Evolutionary conservation across 2,329 filamentous ascomycete genomes (phyloP).

Genomic region (Pyrenophora graminea): DNA sequence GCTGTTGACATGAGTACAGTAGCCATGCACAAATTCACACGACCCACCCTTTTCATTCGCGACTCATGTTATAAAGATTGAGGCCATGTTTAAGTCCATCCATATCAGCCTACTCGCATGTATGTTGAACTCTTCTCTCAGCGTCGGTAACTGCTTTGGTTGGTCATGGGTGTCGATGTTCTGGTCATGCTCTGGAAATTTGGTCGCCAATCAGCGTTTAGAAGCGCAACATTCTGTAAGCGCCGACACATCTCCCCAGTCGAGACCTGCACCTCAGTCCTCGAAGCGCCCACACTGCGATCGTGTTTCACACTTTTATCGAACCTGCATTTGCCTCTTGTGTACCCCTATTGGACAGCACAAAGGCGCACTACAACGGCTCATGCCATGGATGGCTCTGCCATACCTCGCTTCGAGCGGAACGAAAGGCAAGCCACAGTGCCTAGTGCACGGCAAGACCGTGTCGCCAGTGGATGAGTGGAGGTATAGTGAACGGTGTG

Average conservation of each 20-base stretch:
- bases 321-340: constrained; percentile 23
- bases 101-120: not conserved
- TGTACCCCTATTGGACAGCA: constrained; percentile 21
- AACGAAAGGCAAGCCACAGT: constrained; percentile 15
- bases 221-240: constrained; percentile 22
- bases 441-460: constrained; percentile 9
- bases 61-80: too few relatives aligned
- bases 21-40: not conserved
- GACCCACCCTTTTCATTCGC: not conserved
- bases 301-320: constrained; percentile 27
- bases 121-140: not conserved
- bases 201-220: constrained; percentile 18
- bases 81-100: not conserved
- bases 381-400: constrained; percentile 6
- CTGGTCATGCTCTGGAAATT: not conserved
- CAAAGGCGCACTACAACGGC: not conserved
- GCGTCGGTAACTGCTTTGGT: not conserved
- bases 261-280: constrained; percentile 22
- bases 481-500: constrained; percentile 3
- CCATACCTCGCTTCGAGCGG: constrained; percentile 1
- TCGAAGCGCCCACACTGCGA: constrained; percentile 35
- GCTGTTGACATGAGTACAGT: not conserved
- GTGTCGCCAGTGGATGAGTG: constrained; percentile 7
- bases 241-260: constrained; percentile 35
- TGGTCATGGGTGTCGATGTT: not conserved